Conservation (phyloP, 2,329 filamentous ascomycete genomes). For the Fusarium equiseti region DNA sequence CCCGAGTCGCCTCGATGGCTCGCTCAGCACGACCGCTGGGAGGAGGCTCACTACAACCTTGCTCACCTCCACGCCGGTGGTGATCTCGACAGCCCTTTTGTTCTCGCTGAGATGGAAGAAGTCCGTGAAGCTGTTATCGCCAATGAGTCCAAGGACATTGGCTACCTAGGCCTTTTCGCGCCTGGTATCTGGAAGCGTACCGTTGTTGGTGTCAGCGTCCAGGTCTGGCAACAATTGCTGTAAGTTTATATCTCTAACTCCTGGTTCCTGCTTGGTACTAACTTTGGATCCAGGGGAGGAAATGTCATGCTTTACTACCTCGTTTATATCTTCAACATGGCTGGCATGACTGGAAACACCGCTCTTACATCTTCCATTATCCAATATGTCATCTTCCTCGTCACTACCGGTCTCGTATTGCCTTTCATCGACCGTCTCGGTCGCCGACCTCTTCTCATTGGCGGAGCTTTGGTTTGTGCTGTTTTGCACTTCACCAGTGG, state of each 20-base stretch:
- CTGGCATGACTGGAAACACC: slow-evolving; percentile 59
- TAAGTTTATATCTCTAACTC: slow-evolving; percentile 6
- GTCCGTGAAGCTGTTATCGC: slow-evolving; percentile 59
- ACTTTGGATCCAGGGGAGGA: slow-evolving; percentile 53
- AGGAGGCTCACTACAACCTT: slow-evolving; percentile 65
- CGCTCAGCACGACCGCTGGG: slow-evolving; percentile 70
- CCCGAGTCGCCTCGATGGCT: slow-evolving; percentile 74
- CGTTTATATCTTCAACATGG: slow-evolving; percentile 73
- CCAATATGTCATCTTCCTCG: slow-evolving; percentile 67
- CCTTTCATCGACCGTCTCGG: slow-evolving; percentile 63
- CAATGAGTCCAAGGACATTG: slow-evolving; percentile 53
- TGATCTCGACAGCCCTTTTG: slow-evolving; percentile 64
- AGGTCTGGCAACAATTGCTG: slow-evolving; percentile 66
- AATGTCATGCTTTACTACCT: slow-evolving; percentile 71
- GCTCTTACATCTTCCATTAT: slow-evolving; percentile 64
- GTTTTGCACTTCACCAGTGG: slow-evolving; percentile 62
- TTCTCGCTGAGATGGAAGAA: slow-evolving; percentile 69
- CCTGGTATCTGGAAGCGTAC: slow-evolving; percentile 64
- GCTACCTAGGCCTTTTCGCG: slow-evolving; percentile 60
- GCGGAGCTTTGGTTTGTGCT: slow-evolving; percentile 60
- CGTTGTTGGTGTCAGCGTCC: slow-evolving; percentile 62
- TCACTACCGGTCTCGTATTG: slow-evolving; percentile 63
- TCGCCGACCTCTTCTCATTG: slow-evolving; percentile 60
- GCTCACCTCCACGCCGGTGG: slow-evolving; percentile 69
- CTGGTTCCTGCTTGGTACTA: neutral